These are phyloP conservation scores for Solanum ossicruentum DNA, from an alignment of 257 asterid species.

Conservation along the genomic window DNA sequence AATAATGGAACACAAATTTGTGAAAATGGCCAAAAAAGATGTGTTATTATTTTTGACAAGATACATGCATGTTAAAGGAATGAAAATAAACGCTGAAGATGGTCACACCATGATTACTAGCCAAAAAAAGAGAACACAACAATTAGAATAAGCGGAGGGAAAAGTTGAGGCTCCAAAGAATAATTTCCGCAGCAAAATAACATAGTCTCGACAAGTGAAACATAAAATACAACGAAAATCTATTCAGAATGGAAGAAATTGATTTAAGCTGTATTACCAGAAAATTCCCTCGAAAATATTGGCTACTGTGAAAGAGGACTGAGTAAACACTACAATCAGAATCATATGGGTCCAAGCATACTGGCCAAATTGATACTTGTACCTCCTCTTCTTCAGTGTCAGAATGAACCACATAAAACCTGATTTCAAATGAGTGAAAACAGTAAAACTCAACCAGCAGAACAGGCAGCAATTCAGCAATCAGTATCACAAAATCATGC, in stretches of 20 bases:
- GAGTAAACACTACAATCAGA: constrained; percentile 64
- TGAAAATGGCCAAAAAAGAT: neutral
- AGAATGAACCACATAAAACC: constrained; percentile 93
- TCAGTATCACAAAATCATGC: neutral
- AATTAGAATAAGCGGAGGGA: neutral
- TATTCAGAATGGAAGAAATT: neutral
- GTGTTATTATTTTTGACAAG: neutral
- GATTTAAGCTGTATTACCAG: constrained; percentile 33
- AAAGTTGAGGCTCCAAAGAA: neutral
- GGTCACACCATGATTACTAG: neutral
- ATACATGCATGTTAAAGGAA: neutral
- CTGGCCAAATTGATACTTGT: constrained; percentile 88
- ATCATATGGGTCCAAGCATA: constrained; percentile 91
- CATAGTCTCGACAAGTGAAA: neutral
- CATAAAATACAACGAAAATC: neutral
- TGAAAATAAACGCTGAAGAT: neutral
- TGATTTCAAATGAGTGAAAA: constrained; percentile 11
- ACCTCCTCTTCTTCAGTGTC: constrained; percentile 75
- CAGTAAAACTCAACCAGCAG: neutral
- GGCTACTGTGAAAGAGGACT: constrained; percentile 72
- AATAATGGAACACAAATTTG: neutral
- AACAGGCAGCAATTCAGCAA: neutral
- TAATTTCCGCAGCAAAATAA: neutral
- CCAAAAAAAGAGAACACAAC: neutral
- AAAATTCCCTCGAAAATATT: constrained; percentile 75